Percentiles rank a stretch among this genome's conserved stretches.
Evolutionary conservation across 73 alveolate genomes (phyloP).

Genomic region (Blepharisma stoltei): DNA sequence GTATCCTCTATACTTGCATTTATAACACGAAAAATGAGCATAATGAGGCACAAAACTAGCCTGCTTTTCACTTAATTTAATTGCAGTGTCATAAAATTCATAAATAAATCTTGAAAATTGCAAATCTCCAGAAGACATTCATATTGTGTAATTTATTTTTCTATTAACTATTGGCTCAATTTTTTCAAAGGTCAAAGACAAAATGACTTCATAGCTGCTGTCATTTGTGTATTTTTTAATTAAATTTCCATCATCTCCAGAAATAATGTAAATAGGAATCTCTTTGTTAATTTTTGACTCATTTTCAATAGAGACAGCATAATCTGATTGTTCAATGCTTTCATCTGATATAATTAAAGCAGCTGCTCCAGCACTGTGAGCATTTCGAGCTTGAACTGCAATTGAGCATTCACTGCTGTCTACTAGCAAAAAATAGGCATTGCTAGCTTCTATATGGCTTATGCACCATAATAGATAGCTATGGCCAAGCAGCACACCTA

Average conservation of each 20-base stretch:
- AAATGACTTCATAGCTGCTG: not conserved
- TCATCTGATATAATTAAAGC: conserved; percentile 50
- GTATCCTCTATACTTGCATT: conserved; percentile 22
- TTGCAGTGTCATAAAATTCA: conserved; percentile 32
- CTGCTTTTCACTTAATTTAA: conserved; percentile 16
- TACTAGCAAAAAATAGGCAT: conserved; percentile 23
- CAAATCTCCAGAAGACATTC: conserved; percentile 37
- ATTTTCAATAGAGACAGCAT: conserved; percentile 76
- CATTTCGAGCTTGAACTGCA: conserved; percentile 52
- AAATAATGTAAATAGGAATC: conserved; percentile 78
- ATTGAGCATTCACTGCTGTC: conserved; percentile 57
- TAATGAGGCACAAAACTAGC: conserved; percentile 44
- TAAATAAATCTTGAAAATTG: conserved; percentile 44
- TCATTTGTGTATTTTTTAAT: conserved; percentile 48
- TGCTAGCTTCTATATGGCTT: not conserved
- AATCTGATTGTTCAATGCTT: conserved; percentile 37
- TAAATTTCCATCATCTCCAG: conserved; percentile 62
- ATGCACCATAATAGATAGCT: no score
- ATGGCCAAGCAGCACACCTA: no score
- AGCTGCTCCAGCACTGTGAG: conserved; percentile 51
- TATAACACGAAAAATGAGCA: conserved; percentile 52
- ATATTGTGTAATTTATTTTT: conserved; percentile 22
- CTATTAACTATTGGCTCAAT: conserved; percentile 24
- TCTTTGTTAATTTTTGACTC: conserved; percentile 82
- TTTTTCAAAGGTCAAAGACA: conserved; percentile 35